A percentile compares a stretch with the other conserved stretches of the same genome.
Conservation (phyloP, 768 basidiomycete species). For the Tremella fuciformis region DNA sequence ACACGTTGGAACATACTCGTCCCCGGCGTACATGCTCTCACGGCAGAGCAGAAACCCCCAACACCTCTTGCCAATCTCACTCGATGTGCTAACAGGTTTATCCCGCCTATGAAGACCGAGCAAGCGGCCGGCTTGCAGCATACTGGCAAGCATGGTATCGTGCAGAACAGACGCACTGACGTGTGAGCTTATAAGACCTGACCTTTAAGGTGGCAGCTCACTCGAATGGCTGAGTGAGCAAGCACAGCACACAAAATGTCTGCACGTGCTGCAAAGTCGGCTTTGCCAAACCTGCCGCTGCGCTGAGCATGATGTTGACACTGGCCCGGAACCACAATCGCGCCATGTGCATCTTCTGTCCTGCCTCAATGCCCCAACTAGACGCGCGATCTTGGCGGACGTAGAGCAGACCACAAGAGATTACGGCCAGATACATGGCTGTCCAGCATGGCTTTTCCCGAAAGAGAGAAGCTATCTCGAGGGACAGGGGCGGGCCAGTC, state of each 20-base stretch:
- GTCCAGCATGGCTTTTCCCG: neutral
- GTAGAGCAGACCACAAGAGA: neutral
- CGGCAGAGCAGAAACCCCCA: constrained; percentile 5
- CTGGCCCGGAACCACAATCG: constrained; percentile 2
- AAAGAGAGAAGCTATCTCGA: neutral
- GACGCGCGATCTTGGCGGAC: constrained; percentile 1
- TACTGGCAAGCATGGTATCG: constrained; percentile 4
- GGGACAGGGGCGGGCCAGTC: neutral
- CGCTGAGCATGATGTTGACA: constrained; percentile 5
- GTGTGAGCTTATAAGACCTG: neutral
- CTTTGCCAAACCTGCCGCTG: neutral
- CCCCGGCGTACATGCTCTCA: constrained; percentile 3
- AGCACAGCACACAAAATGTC: neutral
- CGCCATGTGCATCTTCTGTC: constrained; percentile 4
- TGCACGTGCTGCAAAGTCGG: neutral
- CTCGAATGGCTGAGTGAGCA: constrained; percentile 2
- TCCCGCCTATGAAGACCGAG: neutral
- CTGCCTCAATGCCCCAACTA: neutral
- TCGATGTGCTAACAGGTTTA: neutral
- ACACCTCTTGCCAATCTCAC: constrained; percentile 4
- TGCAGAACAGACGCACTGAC: neutral
- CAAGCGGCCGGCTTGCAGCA: neutral
- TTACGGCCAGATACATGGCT: constrained; percentile 1
- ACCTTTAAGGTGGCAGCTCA: neutral
- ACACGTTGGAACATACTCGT: constrained; percentile 1